Conservation (phyloP, 805 yeast species). For the Candida nitratophila region DNA sequence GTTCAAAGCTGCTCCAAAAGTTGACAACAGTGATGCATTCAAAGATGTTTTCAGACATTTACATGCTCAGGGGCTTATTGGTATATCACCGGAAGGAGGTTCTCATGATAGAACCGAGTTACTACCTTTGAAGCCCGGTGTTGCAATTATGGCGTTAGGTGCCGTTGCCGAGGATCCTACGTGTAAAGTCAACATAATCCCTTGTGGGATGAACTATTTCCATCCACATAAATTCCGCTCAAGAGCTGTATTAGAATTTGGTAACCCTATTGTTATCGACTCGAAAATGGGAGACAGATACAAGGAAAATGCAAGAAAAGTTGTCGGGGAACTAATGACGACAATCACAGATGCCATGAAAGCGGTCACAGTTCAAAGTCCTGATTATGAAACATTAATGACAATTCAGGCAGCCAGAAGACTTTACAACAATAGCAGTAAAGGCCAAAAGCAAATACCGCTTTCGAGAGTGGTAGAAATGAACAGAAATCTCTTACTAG, state of each 20-base stretch:
- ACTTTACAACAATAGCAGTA: slow-evolving; percentile 66
- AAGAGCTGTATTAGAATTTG: slow-evolving; percentile 92
- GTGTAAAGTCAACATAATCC: slow-evolving; percentile 75
- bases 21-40: slow-evolving; percentile 78
- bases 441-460: slow-evolving; percentile 47
- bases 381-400: slow-evolving; percentile 85
- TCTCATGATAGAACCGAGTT: slow-evolving; percentile 94
- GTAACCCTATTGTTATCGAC: slow-evolving; percentile 67
- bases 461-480: slow-evolving; percentile 82
- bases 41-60: slow-evolving; percentile 75
- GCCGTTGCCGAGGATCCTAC: slow-evolving; percentile 71
- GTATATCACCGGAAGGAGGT: slow-evolving; percentile 98
- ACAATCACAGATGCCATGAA: slow-evolving; percentile 60
- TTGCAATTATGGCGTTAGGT: slow-evolving; percentile 95
- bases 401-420: slow-evolving; percentile 90
- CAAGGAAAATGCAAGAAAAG: slow-evolving; percentile 54
- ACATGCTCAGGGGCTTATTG: slow-evolving; percentile 65
- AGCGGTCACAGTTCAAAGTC: slow-evolving; percentile 79
- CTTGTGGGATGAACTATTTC: slow-evolving; percentile 96
- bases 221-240: slow-evolving; percentile 94
- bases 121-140: slow-evolving; percentile 93
- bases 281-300: slow-evolving; percentile 58
- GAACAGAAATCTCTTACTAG: slow-evolving; percentile 79
- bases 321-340: slow-evolving; percentile 63
- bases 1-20: slow-evolving; percentile 68